Base-by-base conservation (phyloP, 441 rosid genomes). In the Arabidopsis hybrid region DNA sequence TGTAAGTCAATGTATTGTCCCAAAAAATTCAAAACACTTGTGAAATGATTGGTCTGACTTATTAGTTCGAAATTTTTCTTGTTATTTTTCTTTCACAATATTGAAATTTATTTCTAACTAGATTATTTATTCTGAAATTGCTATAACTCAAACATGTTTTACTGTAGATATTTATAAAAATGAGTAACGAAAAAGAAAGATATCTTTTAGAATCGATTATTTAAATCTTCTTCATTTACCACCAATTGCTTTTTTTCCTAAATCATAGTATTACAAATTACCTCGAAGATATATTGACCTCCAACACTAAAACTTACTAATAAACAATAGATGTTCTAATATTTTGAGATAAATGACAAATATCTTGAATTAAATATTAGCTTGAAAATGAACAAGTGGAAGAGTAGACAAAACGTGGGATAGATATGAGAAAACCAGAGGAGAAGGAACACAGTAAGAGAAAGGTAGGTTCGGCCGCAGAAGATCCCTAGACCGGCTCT, bases 391-490 rank as follows among this genome's bases (percentile, higher is more conserved):
- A 63, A 42, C 63, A 56, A 73, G 65, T 65, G 71, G 65, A 39
- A 55, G 39, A 64, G 76, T 63, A 55, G 18, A 55, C 47, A 63
- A 32, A 72, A 62, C 69, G 47, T 72, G 76, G 10, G 61, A 13
- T 52, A 32, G 14, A 40, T 31, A 50, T 18, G 55, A 50, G 55
- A 50, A 50, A 50, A 17, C 8, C 31, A 17, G n/a, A 61, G 51
- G 17, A 21, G 39, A 26, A 35, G 73, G 69, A 40, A 60, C 78
- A 75, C 65, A 10, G 65, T 67, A 51, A 40, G 69, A 52, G 40
- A 29, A 74, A 57, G 47, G 8, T 74, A 51, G 71, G 75, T 76
- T 26, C 38, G 52, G 53, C 70, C 65, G 31, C 38, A 69, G 71
- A 53, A 63, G 74, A 76, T 76, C 59, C n/a, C 13, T 55, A 61